phyloP scores from a whole-genome alignment of 208 protist genomes.

The Wallacemonas sp. region DNA sequence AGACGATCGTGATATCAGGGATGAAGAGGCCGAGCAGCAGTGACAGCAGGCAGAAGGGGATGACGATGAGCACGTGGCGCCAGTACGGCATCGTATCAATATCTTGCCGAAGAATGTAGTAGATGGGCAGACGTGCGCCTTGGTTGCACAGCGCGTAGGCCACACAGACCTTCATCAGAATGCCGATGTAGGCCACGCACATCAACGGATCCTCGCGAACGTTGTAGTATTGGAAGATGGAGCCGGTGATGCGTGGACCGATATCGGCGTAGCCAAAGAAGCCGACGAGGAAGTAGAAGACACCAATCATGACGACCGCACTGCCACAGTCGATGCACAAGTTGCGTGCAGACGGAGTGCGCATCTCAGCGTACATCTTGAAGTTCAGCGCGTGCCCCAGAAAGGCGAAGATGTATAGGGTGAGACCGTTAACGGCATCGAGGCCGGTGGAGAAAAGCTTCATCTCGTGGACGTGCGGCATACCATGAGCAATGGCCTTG shows the following conservation, averaged over 20 bases:
- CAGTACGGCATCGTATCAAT: constrained; percentile 30
- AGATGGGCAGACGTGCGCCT: constrained; percentile 34
- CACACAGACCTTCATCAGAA: constrained; percentile 51
- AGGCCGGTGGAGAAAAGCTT: constrained; percentile 24
- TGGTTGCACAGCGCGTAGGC: constrained; percentile 46
- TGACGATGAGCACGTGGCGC: constrained; percentile 29
- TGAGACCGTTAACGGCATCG: constrained; percentile 37
- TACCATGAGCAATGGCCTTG: constrained; percentile 26
- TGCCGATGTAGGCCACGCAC: constrained; percentile 45
- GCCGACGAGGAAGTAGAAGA: constrained; percentile 55
- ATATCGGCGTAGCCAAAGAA: constrained; percentile 72
- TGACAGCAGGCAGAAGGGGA: constrained; percentile 19
- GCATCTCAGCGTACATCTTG: constrained; percentile 37
- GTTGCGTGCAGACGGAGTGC: constrained; percentile 9
- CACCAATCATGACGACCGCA: constrained; percentile 32
- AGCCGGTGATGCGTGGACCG: constrained; percentile 24
- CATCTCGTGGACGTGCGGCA: constrained; percentile 35
- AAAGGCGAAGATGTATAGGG: constrained; percentile 60
- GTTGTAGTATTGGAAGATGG: constrained; percentile 33
- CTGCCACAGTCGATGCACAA: constrained; percentile 14
- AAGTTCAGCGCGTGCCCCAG: constrained; percentile 42
- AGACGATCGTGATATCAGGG: constrained; percentile 63
- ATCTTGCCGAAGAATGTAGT: constrained; percentile 28
- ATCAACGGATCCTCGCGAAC: constrained; percentile 32
- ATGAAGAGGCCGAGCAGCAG: constrained; percentile 59